Percentiles rank a stretch among this genome's conserved stretches.
Conservation (phyloP, 2,329 filamentous ascomycete species). For the Ophiostoma triangulosporum region DNA sequence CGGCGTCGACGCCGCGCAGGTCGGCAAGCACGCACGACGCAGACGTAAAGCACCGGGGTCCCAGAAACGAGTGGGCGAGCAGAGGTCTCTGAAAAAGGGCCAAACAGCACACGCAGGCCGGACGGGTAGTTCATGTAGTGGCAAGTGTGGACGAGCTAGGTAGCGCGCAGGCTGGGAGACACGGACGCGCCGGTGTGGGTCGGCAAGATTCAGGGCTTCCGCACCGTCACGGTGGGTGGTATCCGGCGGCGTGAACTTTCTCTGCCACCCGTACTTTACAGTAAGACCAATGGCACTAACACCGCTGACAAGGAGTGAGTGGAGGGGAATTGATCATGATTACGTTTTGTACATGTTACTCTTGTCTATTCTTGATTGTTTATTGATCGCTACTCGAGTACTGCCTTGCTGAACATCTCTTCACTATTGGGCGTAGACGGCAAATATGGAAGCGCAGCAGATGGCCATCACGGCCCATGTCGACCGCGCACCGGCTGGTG, state of each 20-base stretch:
- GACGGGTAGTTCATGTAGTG: constrained; percentile 83
- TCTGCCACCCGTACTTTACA: constrained; percentile 18
- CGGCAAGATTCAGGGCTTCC: constrained; percentile 52
- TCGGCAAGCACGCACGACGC: too few species aligned
- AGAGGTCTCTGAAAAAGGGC: constrained; percentile 83
- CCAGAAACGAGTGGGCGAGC: constrained; percentile 55
- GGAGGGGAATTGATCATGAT: too few species aligned
- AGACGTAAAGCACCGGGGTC: constrained; percentile 69
- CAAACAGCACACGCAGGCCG: constrained; percentile 79
- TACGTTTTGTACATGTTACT: too few species aligned
- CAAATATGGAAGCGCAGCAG: too few species aligned
- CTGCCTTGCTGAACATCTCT: too few species aligned
- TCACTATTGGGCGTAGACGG: too few species aligned
- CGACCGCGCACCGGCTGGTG: too few species aligned
- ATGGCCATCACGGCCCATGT: too few species aligned
- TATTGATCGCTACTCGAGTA: too few species aligned
- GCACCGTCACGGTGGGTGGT: too few species aligned
- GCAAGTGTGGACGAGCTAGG: constrained; percentile 91
- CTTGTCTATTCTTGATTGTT: too few species aligned
- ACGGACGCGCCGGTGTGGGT: constrained; percentile 25
- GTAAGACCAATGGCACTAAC: constrained; percentile 22
- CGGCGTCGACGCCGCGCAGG: constrained; percentile 64
- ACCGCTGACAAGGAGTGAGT: too few species aligned
- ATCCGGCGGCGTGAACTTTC: constrained; percentile 37
- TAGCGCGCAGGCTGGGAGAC: constrained; percentile 49